Evolutionary conservation across 2,329 filamentous ascomycete genomes (phyloP), one percentile per base, ranked within the genome.

Genomic region (Fusarium xylarioides): DNA sequence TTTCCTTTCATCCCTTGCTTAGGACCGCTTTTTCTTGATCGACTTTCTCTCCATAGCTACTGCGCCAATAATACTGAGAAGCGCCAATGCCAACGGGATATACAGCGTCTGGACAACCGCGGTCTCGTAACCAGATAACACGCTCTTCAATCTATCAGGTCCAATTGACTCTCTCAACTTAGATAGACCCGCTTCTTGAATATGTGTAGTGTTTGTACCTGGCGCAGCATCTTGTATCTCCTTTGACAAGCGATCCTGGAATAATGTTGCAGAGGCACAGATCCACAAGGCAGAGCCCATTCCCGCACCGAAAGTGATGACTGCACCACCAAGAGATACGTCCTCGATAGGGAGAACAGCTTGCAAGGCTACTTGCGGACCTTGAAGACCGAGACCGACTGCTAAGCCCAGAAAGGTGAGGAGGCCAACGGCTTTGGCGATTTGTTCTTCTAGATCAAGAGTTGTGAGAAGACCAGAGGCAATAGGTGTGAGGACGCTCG

Each of bases 281-380:
- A 77, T 75, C 75, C 75, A 77, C 28, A 77, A 11, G 1, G 75
- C 57, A 5, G 72, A 73, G 3, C 75, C 75, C 74, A 77, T 77
- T 3, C 75, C 75, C 0, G 75, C 28, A 0, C 75, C 75, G 12
- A 77, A 77, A 7, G 65, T 77, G 11, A 77, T 38, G 3, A 77
- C 50, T n/a, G 75, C 75, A 4, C 75, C 75, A 1, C 75, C 75
- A 5, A 76, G 44, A 4, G 75, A 77, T 16, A 77, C 52, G 7
- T 77, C 75, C 8, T 77, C 72, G 4, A 66, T 47, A 0, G 72
- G 62, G 4, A 77, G 43, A 1, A 77, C 76, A 0, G 74, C 66
- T 21, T 77, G 75, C 0, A 77, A 14, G 0, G 75, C 75, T 12
- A 77, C 38, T 9, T 74, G 63, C 1, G 75, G 75, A 14, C 75